phyloP scores from a whole-genome alignment of 305 asterid species.

The Salvia sclarea region DNA sequence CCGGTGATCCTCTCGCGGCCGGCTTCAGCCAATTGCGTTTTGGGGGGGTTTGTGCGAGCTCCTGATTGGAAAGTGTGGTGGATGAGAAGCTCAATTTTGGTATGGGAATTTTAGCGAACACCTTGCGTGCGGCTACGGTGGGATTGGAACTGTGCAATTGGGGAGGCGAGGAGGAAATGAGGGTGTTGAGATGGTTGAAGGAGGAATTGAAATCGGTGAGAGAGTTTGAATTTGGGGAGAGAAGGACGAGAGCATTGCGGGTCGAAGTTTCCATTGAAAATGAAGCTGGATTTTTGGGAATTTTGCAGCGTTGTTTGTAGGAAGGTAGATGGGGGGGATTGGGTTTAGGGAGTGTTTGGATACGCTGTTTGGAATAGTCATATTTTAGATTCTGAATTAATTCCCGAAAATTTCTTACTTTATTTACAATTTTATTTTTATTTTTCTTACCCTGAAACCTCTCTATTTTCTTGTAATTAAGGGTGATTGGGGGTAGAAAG shows the following conservation, averaged over 20 bases:
- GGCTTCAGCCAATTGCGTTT: conserved; percentile 59
- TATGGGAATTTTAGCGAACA: conserved; percentile 32
- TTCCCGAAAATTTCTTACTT: too few relatives aligned
- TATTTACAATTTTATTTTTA: too few relatives aligned
- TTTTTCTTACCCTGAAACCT: too few relatives aligned
- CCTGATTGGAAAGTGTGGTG: conserved; percentile 54
- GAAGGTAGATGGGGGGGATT: background rate
- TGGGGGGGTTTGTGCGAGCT: conserved; percentile 35
- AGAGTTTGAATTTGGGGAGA: conserved; percentile 41
- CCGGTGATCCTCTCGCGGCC: conserved; percentile 58
- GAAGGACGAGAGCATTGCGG: conserved; percentile 46
- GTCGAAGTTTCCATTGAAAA: conserved; percentile 52
- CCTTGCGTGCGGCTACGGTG: conserved; percentile 16
- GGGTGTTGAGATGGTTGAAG: conserved; percentile 66
- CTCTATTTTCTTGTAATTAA: too few relatives aligned
- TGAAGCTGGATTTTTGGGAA: background rate
- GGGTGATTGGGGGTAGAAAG: too few relatives aligned
- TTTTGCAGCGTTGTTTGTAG: background rate
- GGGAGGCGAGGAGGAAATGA: conserved; percentile 47
- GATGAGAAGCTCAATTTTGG: conserved; percentile 52
- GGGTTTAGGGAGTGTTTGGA: background rate
- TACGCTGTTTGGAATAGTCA: background rate
- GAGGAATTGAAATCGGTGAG: conserved; percentile 57
- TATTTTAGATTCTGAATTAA: too few relatives aligned
- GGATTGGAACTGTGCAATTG: conserved; percentile 32